These are phyloP conservation scores for Paecilomyces dactylethromorphus DNA, from an alignment of 2,329 filamentous ascomycete species.

Conservation along the genomic window DNA sequence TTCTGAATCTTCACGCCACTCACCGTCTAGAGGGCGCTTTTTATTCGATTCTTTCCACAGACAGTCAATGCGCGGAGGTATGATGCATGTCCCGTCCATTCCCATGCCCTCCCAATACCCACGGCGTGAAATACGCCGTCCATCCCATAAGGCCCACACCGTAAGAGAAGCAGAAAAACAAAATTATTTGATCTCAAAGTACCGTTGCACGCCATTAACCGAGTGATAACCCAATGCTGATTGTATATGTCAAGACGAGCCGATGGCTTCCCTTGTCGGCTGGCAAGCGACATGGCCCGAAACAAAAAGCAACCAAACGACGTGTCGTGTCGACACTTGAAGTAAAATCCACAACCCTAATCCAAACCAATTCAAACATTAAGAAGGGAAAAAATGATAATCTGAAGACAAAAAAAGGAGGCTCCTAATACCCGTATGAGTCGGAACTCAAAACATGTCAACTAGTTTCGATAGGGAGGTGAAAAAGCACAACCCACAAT, in stretches of 20 bases:
- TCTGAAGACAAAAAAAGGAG: neutral
- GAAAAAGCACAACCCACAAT: conserved; percentile 1
- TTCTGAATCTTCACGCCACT: neutral
- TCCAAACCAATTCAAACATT: neutral
- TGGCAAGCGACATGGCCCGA: neutral
- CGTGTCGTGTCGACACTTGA: neutral
- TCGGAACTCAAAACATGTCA: neutral
- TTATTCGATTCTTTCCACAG: neutral
- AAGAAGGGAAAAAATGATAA: neutral
- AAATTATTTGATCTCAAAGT: neutral
- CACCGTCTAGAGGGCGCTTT: neutral
- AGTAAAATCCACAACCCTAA: conserved; percentile 4
- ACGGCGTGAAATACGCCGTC: neutral
- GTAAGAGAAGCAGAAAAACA: neutral
- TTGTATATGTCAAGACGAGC: neutral
- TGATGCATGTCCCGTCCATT: neutral
- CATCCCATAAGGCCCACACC: neutral
- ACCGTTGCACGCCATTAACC: neutral
- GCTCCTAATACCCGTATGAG: neutral
- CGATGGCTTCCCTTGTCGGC: neutral
- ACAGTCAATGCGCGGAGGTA: neutral
- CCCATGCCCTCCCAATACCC: neutral
- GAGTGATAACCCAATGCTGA: neutral
- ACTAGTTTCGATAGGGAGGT: neutral
- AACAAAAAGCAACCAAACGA: neutral